Conservation (phyloP, 2,329 filamentous ascomycete genomes). For the Alternaria panax region DNA sequence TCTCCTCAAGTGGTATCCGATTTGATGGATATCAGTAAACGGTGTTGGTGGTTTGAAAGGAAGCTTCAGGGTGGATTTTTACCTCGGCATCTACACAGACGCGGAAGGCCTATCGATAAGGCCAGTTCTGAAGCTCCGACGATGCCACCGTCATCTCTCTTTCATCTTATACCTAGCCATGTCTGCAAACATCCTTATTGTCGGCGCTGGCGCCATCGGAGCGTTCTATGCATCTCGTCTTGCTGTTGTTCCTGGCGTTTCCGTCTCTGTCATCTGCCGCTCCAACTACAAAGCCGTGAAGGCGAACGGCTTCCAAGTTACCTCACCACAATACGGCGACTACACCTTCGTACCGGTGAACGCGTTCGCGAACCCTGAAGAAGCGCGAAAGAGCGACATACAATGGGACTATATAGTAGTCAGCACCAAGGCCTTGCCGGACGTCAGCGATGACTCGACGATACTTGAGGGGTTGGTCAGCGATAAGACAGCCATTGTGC, state of each 20-base stretch:
- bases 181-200: slow-evolving; percentile 66
- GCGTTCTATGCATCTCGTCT: slow-evolving; percentile 76
- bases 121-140: neutral
- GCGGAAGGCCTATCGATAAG: slow-evolving; percentile 15
- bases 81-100: slow-evolving; percentile 9
- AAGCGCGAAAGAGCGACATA: slow-evolving; percentile 58
- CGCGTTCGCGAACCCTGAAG: slow-evolving; percentile 67
- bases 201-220: slow-evolving; percentile 75
- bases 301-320: slow-evolving; percentile 67
- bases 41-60: neutral
- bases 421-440: slow-evolving; percentile 74
- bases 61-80: neutral
- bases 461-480: slow-evolving; percentile 67
- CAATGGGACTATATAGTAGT: slow-evolving; percentile 72
- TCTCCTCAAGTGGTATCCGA: too few relatives aligned
- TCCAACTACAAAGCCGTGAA: slow-evolving; percentile 74
- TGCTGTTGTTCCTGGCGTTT: slow-evolving; percentile 64
- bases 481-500: slow-evolving; percentile 64
- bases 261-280: slow-evolving; percentile 74
- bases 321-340: slow-evolving; percentile 71
- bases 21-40: neutral
- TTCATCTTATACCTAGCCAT: slow-evolving; percentile 19
- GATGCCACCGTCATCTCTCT: neutral
- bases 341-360: slow-evolving; percentile 69
- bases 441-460: slow-evolving; percentile 67